Evolutionary conservation across 306 rosid genomes (phyloP), one percentile per base, ranked within the genome.

Genomic region (Vachellia collinsii): DNA sequence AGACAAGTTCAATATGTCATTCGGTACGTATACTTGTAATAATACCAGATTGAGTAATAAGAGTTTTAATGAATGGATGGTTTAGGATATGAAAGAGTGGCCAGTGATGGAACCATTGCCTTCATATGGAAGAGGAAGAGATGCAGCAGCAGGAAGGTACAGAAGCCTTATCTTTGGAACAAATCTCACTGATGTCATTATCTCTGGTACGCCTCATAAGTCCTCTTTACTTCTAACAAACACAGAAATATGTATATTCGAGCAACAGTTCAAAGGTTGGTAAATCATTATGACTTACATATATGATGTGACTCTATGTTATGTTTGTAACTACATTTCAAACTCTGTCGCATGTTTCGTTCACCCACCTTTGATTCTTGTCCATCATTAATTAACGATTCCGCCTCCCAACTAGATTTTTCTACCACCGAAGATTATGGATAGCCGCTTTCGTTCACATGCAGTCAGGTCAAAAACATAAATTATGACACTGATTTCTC

Each of bases 111-210:
- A 82, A 61, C 90, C 97, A 0, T 83, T 92, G 23, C 97, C 94
- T 68, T 92, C 94, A 7, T 90, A 92, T 25, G 97, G 94, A 61
- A 65, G 97, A 88, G 97, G 94, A 75, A 89, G 97, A 78, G 97
- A 92, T 7, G 75, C 91, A 20, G 81, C 86, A 4, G 97, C 92
- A 0, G 97, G 93, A 83, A 83, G 97, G 71, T 92, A 73, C 84
- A 77, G 77, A 56, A 90, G 94, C 69, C 80, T 92, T 56, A 88
- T 92, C 51, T 90, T 86, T 80, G 97, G 94, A 76, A 85, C 90
- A 75, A 92, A 92, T 68, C 97, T 92, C 84, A 90, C 93, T 7
- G 94, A 90, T 77, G 93, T 92, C 50, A 70, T 90, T 34, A 56
- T 92, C 71, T 88, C 97, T 82, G 97, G 97, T 90, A 51, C 8